Conservation (phyloP, 192 early-diverging fungal species). For the Backusella morwellensis region DNA sequence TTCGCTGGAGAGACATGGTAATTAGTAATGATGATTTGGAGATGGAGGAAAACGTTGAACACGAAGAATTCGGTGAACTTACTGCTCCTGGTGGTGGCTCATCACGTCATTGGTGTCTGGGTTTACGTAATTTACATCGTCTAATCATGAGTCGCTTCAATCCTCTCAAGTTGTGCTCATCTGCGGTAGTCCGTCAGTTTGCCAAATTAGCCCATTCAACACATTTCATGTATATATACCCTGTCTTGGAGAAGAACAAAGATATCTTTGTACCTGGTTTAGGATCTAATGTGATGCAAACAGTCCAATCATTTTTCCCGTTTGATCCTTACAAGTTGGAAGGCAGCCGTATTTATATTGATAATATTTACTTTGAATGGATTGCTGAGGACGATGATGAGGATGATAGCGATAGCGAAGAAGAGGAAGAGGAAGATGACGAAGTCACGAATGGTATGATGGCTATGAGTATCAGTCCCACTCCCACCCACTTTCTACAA, state of each 20-base stretch:
- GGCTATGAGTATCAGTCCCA: slow-evolving; percentile 55
- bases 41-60: slow-evolving; percentile 15
- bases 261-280: slow-evolving; percentile 35
- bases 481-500: slow-evolving; percentile 33
- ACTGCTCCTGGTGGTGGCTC: slow-evolving; percentile 9
- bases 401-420: slow-evolving; percentile 39
- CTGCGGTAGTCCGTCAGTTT: slow-evolving; percentile 82
- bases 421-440: slow-evolving; percentile 36
- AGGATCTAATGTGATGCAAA: slow-evolving; percentile 21
- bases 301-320: slow-evolving; percentile 78
- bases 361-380: slow-evolving; percentile 81
- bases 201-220: slow-evolving; percentile 71
- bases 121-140: slow-evolving; percentile 63
- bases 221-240: slow-evolving; percentile 84
- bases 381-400: slow-evolving; percentile 55
- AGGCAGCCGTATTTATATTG: slow-evolving; percentile 64
- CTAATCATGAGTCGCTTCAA: slow-evolving; percentile 74
- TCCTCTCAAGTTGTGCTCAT: slow-evolving; percentile 79
- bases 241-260: slow-evolving; percentile 68
- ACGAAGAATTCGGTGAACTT: slow-evolving; percentile 4
- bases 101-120: slow-evolving; percentile 55
- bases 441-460: slow-evolving; percentile 46
- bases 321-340: slow-evolving; percentile 88
- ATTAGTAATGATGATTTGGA: slow-evolving; percentile 24
- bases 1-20: slow-evolving; percentile 85